These are phyloP conservation scores for Iris pallida DNA, from an alignment of 116 monocot genomes.

Conservation along the genomic window DNA sequence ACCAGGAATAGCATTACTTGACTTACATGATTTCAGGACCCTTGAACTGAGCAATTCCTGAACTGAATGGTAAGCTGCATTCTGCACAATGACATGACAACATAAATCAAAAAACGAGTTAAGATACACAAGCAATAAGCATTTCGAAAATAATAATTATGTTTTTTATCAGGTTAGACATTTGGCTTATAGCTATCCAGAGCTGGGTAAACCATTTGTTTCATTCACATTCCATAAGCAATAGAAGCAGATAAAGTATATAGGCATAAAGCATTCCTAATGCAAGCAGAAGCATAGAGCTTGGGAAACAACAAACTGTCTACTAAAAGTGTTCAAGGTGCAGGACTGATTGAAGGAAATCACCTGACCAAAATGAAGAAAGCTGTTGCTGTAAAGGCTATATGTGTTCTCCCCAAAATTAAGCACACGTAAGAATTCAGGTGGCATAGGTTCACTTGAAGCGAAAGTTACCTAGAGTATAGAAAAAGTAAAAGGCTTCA, in stretches of 20 bases:
- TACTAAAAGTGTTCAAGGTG: background rate
- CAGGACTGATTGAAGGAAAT: background rate
- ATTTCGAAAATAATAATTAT: too few relatives aligned
- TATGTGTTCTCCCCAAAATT: conserved; percentile 42
- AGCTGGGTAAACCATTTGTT: too few relatives aligned
- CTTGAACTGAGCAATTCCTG: conserved; percentile 27
- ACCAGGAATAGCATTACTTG: background rate
- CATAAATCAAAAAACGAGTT: too few relatives aligned
- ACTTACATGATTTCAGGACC: conserved; percentile 26
- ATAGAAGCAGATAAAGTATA: too few relatives aligned
- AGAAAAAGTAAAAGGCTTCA: too few relatives aligned
- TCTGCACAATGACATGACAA: conserved; percentile 29
- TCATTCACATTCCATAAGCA: too few relatives aligned
- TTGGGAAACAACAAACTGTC: too few relatives aligned
- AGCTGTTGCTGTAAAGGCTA: conserved; percentile 49
- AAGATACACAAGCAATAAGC: too few relatives aligned
- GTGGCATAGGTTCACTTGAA: conserved; percentile 36
- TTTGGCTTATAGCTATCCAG: too few relatives aligned
- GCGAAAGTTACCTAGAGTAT: conserved; percentile 44
- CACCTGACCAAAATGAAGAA: conserved; percentile 57
- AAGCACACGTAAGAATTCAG: conserved; percentile 25
- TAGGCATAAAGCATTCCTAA: too few relatives aligned
- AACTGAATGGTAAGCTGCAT: conserved; percentile 39
- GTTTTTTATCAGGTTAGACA: too few relatives aligned
- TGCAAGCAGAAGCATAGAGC: too few relatives aligned